Base-by-base conservation (phyloP, 2,329 filamentous ascomycete species). In the Epichloe sp. region DNA sequence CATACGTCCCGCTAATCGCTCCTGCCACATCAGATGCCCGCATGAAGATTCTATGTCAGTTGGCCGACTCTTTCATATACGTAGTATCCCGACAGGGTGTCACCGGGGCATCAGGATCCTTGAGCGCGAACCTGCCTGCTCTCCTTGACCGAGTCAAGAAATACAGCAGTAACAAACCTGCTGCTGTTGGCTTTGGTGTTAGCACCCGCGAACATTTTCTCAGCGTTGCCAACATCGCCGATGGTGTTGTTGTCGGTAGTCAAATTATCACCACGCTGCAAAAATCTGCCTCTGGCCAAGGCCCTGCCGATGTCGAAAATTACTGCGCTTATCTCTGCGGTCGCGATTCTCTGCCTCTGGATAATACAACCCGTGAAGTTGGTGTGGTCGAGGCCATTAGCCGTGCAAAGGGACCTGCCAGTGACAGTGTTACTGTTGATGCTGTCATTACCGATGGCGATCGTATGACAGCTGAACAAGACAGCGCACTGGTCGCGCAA, bases 31-130 rank as follows among this genome's bases (percentile, higher is more conserved):
- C 89, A 6, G 89, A 96, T 60, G 77, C 81, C 57, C 86, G 93
- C 62, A 95, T 98, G 90, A 91, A 87, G 71, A 78, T 96, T 41
- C 83, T 98, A 12, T 98, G 93, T 79, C 83, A 88, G 67, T 91
- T 98, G 56, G 93, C 93, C 63, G 91, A 97, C 70, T 96, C 90
- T 3, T 98, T 97, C 74, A 95, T 98, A 71, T 98, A 98, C 67
- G 90, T 98, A 55, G 93, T 98, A 51, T 97, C 91, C 26, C 80
- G 91, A 60, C 94, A 95, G 85, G 93, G 93, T 60, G 91, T 97
- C 52, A 98, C 93, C 10, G 93, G 93, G 60, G 93, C 89, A 14
- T 84, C 83, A 1, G 90, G 90, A 36, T 82, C 82, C 26, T 72
- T 98, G 62, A 95, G 88, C 67, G 76, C 83, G 44, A 83, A 85